Conservation (phyloP, 805 yeast species). For the Metschnikowia hibisci region DNA sequence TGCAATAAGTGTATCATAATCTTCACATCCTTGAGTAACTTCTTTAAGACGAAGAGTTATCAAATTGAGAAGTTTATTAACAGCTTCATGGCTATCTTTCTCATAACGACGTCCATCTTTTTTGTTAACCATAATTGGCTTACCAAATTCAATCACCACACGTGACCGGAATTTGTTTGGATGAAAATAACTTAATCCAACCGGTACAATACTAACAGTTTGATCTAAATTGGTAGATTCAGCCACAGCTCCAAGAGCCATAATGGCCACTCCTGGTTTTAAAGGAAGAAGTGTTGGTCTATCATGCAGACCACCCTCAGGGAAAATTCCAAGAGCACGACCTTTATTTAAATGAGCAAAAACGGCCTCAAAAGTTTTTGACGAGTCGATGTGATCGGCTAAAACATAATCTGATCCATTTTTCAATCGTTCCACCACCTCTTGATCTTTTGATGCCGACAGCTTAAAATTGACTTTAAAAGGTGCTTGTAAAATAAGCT, state of each 20-base stretch:
- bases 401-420: conserved; percentile 31
- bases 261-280: conserved; percentile 44
- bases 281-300: conserved; percentile 39
- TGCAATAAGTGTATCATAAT: conserved; percentile 40
- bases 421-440: conserved; percentile 15
- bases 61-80: conserved; percentile 24
- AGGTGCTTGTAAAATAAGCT: conserved; percentile 24
- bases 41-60: conserved; percentile 35
- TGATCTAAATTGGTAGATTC: conserved; percentile 21
- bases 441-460: conserved; percentile 12
- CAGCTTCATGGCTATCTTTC: conserved; percentile 25
- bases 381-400: conserved; percentile 40
- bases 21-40: conserved; percentile 39
- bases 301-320: conserved; percentile 45
- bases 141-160: conserved; percentile 41
- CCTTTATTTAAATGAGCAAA: conserved; percentile 34
- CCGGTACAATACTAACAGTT: conserved; percentile 33
- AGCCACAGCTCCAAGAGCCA: conserved; percentile 42
- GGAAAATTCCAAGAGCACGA: conserved; percentile 38
- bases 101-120: conserved; percentile 26
- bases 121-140: conserved; percentile 34
- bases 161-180: conserved; percentile 39
- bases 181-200: conserved; percentile 42
- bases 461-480: conserved; percentile 18
- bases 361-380: conserved; percentile 34